phyloP scores from a whole-genome alignment of 177 flowering plant species.

The Vitis hybrid region DNA sequence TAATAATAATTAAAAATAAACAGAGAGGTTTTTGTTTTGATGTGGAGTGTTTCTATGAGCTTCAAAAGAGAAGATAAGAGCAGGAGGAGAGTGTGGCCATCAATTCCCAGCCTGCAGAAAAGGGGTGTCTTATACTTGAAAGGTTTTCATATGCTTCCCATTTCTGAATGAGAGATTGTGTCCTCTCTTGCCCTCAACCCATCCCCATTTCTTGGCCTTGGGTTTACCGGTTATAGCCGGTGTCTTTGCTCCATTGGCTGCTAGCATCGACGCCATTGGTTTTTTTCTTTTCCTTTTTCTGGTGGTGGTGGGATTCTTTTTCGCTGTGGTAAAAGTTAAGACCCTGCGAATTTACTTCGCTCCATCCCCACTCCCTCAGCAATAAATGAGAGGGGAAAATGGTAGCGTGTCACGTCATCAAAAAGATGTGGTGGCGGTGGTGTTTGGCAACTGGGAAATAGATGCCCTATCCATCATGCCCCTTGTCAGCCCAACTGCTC shows the following conservation, averaged over 20 bases:
- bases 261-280: conserved; percentile 10
- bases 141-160: conserved; percentile 24
- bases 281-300: not conserved
- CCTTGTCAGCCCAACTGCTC: not conserved
- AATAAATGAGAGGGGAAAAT: not conserved
- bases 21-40: not conserved
- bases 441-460: conserved; percentile 9
- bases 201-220: not conserved
- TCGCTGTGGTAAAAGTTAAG: not conserved
- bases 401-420: not conserved
- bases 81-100: conserved; percentile 50
- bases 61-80: conserved; percentile 34
- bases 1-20: not conserved
- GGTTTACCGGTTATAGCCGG: not conserved
- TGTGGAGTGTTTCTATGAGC: conserved; percentile 4
- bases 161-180: conserved; percentile 11
- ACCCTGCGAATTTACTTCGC: not conserved
- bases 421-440: not conserved
- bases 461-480: not conserved
- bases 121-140: conserved; percentile 21
- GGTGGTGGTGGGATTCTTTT: not conserved
- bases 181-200: not conserved
- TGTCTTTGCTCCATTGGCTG: not conserved
- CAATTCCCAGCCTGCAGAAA: conserved; percentile 40
- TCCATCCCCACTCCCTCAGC: too few species aligned